A percentile compares a stretch with the other conserved stretches of the same genome.
Conservation (phyloP, 2,329 filamentous ascomycete species). For the Exserohilum rostratum region DNA sequence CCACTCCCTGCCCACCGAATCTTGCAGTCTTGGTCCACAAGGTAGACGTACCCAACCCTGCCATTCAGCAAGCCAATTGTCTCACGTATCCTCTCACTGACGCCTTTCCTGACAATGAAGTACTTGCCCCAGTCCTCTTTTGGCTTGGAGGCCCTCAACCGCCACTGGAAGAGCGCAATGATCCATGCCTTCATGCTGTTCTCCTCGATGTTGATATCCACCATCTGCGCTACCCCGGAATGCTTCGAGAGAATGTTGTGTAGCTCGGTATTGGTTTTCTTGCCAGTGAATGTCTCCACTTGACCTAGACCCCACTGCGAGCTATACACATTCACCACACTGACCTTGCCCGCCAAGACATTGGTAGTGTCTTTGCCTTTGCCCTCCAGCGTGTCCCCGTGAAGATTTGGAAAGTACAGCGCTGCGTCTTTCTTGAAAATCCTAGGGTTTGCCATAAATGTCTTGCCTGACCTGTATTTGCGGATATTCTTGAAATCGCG, state of each 20-base stretch:
- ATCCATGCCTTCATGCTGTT: conserved; percentile 69
- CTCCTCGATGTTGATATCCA: conserved; percentile 89
- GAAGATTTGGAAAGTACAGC: conserved; percentile 92
- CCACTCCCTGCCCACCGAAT: conserved; percentile 95
- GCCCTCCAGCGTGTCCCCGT: conserved; percentile 72
- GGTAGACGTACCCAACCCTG: conserved; percentile 92
- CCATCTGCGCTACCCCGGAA: conserved; percentile 68
- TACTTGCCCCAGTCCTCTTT: conserved; percentile 62
- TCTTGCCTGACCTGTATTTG: conserved; percentile 79
- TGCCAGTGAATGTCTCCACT: conserved; percentile 69
- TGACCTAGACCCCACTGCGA: conserved; percentile 86
- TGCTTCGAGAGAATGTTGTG: conserved; percentile 64
- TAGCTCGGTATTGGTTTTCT: conserved; percentile 71
- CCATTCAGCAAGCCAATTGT: conserved; percentile 77
- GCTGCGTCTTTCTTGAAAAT: conserved; percentile 82
- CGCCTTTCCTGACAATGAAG: conserved; percentile 64
- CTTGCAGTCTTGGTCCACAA: conserved; percentile 84
- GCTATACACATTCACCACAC: conserved; percentile 81
- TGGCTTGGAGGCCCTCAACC: conserved; percentile 55
- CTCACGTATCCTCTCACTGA: conserved; percentile 63
- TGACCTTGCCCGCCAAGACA: conserved; percentile 73
- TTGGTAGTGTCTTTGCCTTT: conserved; percentile 72
- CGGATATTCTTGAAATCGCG: conserved; percentile 90
- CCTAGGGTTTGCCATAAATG: conserved; percentile 83
- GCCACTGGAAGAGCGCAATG: conserved; percentile 60